Evolutionary conservation across 2,329 filamentous ascomycete species (phyloP).

Genomic region (Hypoxylon sp.): DNA sequence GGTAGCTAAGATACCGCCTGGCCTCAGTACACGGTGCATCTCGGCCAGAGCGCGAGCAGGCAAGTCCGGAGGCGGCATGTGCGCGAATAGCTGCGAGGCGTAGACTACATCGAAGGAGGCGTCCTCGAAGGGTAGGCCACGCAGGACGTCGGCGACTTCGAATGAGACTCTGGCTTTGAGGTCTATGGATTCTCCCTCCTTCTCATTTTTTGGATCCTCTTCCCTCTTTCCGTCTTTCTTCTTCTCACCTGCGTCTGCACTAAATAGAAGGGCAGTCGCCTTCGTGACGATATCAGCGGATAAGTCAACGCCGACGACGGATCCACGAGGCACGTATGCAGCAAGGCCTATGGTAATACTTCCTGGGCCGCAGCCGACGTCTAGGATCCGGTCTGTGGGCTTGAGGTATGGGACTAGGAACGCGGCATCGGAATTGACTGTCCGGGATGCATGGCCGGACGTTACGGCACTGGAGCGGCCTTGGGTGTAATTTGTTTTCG

Average conservation of each 20-base stretch:
- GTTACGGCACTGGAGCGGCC: background rate
- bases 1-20: background rate
- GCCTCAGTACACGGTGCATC: background rate
- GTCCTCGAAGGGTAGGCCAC: background rate
- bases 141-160: background rate
- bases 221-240: background rate
- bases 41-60: background rate
- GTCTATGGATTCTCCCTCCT: background rate
- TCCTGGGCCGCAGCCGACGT: background rate
- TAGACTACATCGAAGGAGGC: background rate
- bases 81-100: background rate
- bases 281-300: background rate
- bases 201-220: background rate
- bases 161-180: background rate
- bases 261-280: background rate
- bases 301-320: background rate
- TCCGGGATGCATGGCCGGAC: background rate
- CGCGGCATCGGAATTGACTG: conserved; percentile 1
- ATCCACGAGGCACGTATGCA: background rate
- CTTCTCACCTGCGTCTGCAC: background rate
- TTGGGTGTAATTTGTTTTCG: conserved; percentile 1
- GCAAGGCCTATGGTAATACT: background rate
- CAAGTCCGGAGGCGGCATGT: background rate
- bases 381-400: background rate
- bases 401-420: background rate